Percentiles rank a stretch among this genome's conserved stretches.
Conservation (phyloP, 495 filamentous ascomycete species). For the Terfezia boudieri region DNA sequence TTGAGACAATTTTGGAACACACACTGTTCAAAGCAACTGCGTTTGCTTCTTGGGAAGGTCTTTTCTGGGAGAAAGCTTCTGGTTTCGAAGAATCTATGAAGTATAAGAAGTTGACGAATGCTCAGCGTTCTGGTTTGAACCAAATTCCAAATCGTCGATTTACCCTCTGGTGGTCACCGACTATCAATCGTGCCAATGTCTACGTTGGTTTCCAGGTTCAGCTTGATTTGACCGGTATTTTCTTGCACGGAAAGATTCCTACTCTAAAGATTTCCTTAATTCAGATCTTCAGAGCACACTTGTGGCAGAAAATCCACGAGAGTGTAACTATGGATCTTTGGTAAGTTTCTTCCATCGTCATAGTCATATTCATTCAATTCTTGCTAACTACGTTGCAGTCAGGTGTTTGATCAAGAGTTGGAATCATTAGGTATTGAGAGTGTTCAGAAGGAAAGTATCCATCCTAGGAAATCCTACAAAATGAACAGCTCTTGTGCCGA, state of each 20-base stretch:
- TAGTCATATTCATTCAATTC: background rate
- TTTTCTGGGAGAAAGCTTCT: constrained; percentile 88
- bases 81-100: constrained; percentile 82
- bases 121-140: constrained; percentile 93
- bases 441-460: constrained; percentile 98
- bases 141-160: constrained; percentile 99
- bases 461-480: constrained; percentile 99
- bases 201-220: constrained; percentile 98
- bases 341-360: background rate
- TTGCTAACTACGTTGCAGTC: constrained; percentile 25
- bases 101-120: constrained; percentile 98
- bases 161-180: constrained; percentile 94
- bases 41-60: constrained; percentile 95
- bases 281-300: constrained; percentile 98
- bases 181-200: constrained; percentile 55
- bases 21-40: constrained; percentile 97
- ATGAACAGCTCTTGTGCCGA: constrained; percentile 99
- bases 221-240: constrained; percentile 94
- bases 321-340: constrained; percentile 80
- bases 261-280: constrained; percentile 97
- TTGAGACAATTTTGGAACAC: constrained; percentile 98
- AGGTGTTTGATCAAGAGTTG: constrained; percentile 97
- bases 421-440: constrained; percentile 94
- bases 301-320: constrained; percentile 99
- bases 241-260: constrained; percentile 98